Conservation (phyloP, 305 asterid genomes). For the Salvia sclarea region DNA sequence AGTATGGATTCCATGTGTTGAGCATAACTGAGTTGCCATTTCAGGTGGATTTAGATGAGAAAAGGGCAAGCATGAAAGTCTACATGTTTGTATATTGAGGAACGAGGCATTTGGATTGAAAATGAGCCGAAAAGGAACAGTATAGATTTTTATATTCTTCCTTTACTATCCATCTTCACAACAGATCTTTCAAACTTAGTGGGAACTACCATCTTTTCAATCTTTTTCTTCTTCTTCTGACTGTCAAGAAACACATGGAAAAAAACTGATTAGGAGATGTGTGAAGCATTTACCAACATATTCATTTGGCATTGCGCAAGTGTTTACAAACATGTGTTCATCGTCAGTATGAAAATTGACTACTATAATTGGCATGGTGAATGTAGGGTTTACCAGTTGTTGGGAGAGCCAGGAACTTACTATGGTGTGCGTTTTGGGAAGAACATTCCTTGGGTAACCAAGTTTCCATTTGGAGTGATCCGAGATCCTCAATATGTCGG, state of each 20-base stretch:
- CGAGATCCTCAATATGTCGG: slow-evolving; percentile 93
- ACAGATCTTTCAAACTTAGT: background rate
- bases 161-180: background rate
- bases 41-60: background rate
- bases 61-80: background rate
- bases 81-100: background rate
- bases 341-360: background rate
- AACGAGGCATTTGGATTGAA: background rate
- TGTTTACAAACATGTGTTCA: background rate
- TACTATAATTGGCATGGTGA: background rate
- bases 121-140: background rate
- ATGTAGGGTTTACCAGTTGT: slow-evolving; percentile 86
- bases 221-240: background rate
- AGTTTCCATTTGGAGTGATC: slow-evolving; percentile 83
- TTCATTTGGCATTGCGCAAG: background rate
- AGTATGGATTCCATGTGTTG: background rate
- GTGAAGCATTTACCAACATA: background rate
- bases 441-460: slow-evolving; percentile 78
- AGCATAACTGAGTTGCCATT: background rate
- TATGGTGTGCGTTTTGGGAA: slow-evolving; percentile 92
- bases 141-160: background rate
- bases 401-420: slow-evolving; percentile 88
- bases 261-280: background rate
- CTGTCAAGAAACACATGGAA: background rate
- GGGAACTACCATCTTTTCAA: background rate